phyloP scores from a whole-genome alignment of 495 filamentous ascomycete genomes.

The Penicillium longicatenatum region DNA sequence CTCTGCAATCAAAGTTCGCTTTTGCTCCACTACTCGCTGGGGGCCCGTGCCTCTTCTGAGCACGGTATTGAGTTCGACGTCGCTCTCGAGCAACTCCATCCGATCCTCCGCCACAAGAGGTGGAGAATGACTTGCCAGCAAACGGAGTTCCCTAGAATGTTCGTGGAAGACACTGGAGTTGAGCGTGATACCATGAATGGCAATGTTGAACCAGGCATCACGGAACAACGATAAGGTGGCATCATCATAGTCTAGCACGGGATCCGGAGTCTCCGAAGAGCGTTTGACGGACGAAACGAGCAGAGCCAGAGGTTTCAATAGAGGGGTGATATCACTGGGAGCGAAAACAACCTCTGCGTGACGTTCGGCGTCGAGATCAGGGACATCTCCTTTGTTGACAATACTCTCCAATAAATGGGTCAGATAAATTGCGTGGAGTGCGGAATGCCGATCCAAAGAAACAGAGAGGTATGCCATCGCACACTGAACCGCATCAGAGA shows the following conservation, averaged over 20 bases:
- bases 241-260: conserved; percentile 54
- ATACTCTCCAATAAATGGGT: conserved; percentile 83
- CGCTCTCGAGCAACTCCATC: conserved; percentile 86
- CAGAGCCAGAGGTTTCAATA: conserved; percentile 78
- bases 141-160: conserved; percentile 69
- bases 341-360: conserved; percentile 76
- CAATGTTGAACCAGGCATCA: conserved; percentile 97
- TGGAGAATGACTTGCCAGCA: conserved; percentile 82
- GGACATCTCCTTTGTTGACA: conserved; percentile 81
- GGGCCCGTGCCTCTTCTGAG: conserved; percentile 77
- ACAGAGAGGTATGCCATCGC: conserved; percentile 79
- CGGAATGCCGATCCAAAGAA: conserved; percentile 64
- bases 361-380: conserved; percentile 58
- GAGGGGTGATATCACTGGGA: conserved; percentile 77
- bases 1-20: conserved; percentile 68
- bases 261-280: conserved; percentile 29
- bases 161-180: conserved; percentile 66
- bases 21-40: conserved; percentile 77
- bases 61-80: conserved; percentile 92
- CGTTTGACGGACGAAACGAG: conserved; percentile 63
- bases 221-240: conserved; percentile 70
- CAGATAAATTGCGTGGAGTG: conserved; percentile 75
- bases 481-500: conserved; percentile 41
- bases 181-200: conserved; percentile 85
- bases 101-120: conserved; percentile 82